Evolutionary conservation across 2,329 filamentous ascomycete species (phyloP).

Genomic region (Aspergillus floridensis): DNA sequence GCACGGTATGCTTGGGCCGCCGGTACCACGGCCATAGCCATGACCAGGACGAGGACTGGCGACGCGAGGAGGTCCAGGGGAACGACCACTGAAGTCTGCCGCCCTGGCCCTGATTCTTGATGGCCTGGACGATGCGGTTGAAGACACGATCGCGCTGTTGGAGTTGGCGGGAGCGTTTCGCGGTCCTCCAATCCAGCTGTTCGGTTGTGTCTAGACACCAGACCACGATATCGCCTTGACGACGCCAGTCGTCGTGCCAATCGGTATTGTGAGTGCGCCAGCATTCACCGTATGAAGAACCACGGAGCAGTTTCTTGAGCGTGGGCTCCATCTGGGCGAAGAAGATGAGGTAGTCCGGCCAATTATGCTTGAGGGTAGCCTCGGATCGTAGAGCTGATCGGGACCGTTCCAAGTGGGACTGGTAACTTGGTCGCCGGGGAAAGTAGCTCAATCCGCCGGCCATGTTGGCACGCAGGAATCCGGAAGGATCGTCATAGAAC

Average conservation of each 20-base stretch:
- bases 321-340: constrained; percentile 58
- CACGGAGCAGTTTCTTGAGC: constrained; percentile 44
- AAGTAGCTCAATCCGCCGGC: constrained; percentile 35
- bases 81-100: constrained; percentile 13
- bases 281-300: constrained; percentile 55
- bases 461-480: constrained; percentile 60
- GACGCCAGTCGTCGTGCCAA: constrained; percentile 62
- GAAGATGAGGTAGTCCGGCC: constrained; percentile 52
- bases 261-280: constrained; percentile 60
- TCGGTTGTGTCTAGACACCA: constrained; percentile 50
- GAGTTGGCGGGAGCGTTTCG: constrained; percentile 22
- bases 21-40: constrained; percentile 26
- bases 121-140: constrained; percentile 34
- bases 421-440: constrained; percentile 35
- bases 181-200: constrained; percentile 36
- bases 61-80: constrained; percentile 10
- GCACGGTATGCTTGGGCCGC: constrained; percentile 9
- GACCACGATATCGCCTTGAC: constrained; percentile 61
- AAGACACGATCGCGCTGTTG: constrained; percentile 33
- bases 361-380: constrained; percentile 28
- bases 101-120: constrained; percentile 25
- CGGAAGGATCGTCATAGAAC: constrained; percentile 69
- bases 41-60: constrained; percentile 15
- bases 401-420: background rate
- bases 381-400: background rate